These are phyloP conservation scores for Gossypium schwendimanii DNA, from an alignment of 441 rosid genomes.

Conservation along the genomic window DNA sequence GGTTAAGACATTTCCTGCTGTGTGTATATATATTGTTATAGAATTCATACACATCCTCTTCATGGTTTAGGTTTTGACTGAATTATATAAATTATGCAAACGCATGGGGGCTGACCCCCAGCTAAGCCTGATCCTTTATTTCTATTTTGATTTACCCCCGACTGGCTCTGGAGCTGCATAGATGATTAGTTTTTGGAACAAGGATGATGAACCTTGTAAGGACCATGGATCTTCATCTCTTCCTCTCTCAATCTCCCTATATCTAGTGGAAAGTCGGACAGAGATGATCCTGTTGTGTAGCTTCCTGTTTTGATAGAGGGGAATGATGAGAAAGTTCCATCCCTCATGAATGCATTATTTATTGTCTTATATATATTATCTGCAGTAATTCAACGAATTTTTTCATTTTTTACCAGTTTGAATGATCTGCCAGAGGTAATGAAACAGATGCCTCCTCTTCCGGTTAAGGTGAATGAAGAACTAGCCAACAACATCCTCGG, in stretches of 20 bases:
- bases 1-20: not conserved
- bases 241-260: not conserved
- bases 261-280: not conserved
- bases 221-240: not conserved
- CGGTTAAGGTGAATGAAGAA: conserved; percentile 74
- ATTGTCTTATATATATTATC: not conserved
- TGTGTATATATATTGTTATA: not conserved
- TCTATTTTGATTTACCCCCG: not conserved
- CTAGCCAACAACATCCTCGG: conserved; percentile 52
- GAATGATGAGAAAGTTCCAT: not conserved
- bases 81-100: not conserved
- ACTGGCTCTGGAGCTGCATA: not conserved
- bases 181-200: not conserved
- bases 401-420: conserved; percentile 51
- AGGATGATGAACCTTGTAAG: not conserved
- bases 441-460: conserved; percentile 92
- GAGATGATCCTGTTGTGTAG: not conserved
- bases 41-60: not conserved
- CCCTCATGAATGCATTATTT: not conserved
- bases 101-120: not conserved
- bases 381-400: not conserved
- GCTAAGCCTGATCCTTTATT: not conserved
- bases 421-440: conserved; percentile 76
- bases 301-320: not conserved
- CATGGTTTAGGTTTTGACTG: not conserved